Conservation (phyloP, 192 early-diverging fungal genomes). For the Funneliformis geosporum region DNA sequence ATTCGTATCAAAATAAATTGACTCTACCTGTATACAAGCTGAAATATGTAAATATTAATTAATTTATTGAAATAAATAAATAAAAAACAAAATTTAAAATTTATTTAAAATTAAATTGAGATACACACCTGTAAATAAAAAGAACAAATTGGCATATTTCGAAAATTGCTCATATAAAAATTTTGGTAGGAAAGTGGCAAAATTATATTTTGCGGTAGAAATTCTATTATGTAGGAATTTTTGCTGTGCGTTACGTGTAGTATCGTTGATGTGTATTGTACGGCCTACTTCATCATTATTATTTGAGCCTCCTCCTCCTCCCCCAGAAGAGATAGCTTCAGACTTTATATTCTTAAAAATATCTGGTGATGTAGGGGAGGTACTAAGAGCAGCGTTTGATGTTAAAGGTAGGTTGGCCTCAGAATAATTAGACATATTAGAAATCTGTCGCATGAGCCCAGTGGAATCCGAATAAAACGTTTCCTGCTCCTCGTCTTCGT, state of each 20-base stretch:
- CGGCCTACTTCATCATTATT: slow-evolving; percentile 45
- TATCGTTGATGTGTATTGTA: slow-evolving; percentile 89
- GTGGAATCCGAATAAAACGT: slow-evolving; percentile 19
- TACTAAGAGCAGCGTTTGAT: slow-evolving; percentile 21
- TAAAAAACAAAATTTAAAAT: slow-evolving; percentile 15
- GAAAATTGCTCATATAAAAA: slow-evolving; percentile 98
- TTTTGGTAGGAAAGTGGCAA: slow-evolving; percentile 90
- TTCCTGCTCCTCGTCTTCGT: slow-evolving; percentile 27
- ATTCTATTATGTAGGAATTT: slow-evolving; percentile 92
- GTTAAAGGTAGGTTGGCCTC: slow-evolving; percentile 50
- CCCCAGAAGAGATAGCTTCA: neutral
- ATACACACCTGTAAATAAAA: slow-evolving; percentile 82
- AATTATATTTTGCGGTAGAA: slow-evolving; percentile 95
- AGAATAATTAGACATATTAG: slow-evolving; percentile 46
- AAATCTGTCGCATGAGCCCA: slow-evolving; percentile 19
- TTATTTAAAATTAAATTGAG: neutral
- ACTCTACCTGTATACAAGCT: slow-evolving; percentile 30
- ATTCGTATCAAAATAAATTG: neutral
- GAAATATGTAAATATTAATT: slow-evolving; percentile 8
- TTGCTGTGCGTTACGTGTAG: slow-evolving; percentile 69
- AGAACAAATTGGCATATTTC: slow-evolving; percentile 99
- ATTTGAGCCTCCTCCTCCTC: neutral
- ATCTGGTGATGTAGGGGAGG: neutral
- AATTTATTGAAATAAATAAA: neutral
- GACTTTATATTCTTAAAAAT: neutral